Evolutionary conservation across 2,329 filamentous ascomycete genomes (phyloP).

Genomic region (Colletotrichum sublineola): DNA sequence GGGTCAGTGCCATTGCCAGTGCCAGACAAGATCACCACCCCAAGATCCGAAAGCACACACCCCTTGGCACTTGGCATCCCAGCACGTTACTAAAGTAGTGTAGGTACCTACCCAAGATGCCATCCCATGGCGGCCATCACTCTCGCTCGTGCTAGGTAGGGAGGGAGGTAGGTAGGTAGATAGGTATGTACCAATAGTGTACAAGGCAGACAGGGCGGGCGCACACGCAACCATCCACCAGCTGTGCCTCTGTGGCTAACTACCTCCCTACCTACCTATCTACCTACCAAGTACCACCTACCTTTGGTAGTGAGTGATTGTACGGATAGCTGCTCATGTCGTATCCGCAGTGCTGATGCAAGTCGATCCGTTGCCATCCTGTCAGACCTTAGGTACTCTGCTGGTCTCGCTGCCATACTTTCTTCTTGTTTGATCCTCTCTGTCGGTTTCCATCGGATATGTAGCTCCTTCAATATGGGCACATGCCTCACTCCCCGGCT

Average conservation of each 20-base stretch:
- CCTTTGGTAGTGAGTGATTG: too few relatives aligned
- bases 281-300: too few relatives aligned
- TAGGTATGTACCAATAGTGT: not conserved
- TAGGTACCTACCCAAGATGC: not conserved
- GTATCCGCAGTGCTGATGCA: constrained; percentile 22
- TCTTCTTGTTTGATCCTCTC: not conserved
- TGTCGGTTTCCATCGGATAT: not conserved
- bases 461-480: not conserved
- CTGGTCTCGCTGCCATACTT: not conserved
- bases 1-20: not conserved
- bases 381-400: not conserved
- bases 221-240: not conserved
- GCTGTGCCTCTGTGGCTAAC: constrained; percentile 7
- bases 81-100: not conserved
- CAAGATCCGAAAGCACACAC: constrained; percentile 13
- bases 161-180: too few relatives aligned
- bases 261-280: too few relatives aligned
- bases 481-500: not conserved
- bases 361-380: not conserved
- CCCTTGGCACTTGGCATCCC: not conserved
- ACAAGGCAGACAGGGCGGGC: not conserved
- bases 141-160: too few relatives aligned
- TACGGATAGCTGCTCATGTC: not conserved
- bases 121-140: constrained; percentile 3
- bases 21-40: constrained; percentile 9